Conservation (phyloP, 495 filamentous ascomycete species). For the Penicillium chermesinum region DNA sequence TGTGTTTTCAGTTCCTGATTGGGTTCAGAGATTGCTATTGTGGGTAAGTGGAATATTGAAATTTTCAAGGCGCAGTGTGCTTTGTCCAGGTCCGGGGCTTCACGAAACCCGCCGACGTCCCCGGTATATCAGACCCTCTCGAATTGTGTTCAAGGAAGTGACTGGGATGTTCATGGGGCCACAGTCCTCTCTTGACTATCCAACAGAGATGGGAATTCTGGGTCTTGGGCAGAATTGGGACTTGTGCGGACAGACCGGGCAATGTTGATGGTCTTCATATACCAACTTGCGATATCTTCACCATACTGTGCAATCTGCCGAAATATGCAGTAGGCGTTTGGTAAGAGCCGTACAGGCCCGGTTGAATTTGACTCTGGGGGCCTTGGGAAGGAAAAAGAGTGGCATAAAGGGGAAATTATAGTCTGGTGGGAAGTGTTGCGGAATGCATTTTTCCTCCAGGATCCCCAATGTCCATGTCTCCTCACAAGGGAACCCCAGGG, state of each 20-base stretch:
- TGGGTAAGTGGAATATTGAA: slow-evolving; percentile 28
- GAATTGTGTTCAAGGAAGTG: no score
- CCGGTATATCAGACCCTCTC: background rate
- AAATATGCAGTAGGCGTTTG: background rate
- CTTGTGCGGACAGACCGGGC: no score
- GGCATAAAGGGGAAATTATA: slow-evolving; percentile 7
- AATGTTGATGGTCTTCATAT: background rate
- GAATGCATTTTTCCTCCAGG: slow-evolving; percentile 12
- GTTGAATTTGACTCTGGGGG: background rate
- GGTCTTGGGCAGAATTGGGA: background rate
- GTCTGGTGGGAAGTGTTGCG: slow-evolving; percentile 1
- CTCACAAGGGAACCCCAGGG: background rate
- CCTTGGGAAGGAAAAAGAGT: background rate
- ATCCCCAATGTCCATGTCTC: slow-evolving; percentile 2
- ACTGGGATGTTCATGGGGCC: background rate
- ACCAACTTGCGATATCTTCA: background rate
- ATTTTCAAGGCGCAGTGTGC: slow-evolving; percentile 4
- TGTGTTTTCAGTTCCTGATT: slow-evolving; percentile 17
- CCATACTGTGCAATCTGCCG: background rate
- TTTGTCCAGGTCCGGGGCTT: slow-evolving; percentile 14
- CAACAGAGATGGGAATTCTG: background rate
- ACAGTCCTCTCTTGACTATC: background rate
- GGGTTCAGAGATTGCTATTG: slow-evolving; percentile 26
- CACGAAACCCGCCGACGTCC: slow-evolving; percentile 1
- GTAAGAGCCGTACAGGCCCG: background rate